Percentiles rank a stretch among this genome's conserved stretches.
These are phyloP conservation scores for Lactarius pseudohatsudake DNA, from an alignment of 768 basidiomycete species.

Conservation along the genomic window DNA sequence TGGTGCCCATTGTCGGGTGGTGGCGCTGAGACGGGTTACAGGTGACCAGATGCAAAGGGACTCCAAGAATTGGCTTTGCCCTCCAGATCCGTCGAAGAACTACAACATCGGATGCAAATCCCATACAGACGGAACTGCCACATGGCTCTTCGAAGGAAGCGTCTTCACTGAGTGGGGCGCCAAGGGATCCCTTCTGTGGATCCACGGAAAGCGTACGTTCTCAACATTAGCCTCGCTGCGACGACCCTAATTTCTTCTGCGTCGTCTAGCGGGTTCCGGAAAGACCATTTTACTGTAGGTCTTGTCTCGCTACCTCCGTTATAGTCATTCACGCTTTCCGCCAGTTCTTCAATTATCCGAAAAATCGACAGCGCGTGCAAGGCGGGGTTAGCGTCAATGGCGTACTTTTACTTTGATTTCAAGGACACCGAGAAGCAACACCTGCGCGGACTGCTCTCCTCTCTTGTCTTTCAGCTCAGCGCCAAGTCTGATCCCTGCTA, in stretches of 20 bases:
- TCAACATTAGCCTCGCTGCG: not conserved
- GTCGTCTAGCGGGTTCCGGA: constrained; percentile 3
- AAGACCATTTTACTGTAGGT: constrained; percentile 14
- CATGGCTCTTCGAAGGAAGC: constrained; percentile 1
- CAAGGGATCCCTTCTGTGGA: constrained; percentile 1
- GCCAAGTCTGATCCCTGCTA: not conserved
- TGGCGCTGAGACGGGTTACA: not conserved
- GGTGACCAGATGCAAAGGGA: not conserved
- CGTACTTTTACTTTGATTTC: constrained; percentile 16
- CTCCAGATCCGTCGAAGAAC: constrained; percentile 14
- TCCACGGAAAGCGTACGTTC: constrained; percentile 15
- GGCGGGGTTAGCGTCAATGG: constrained; percentile 1
- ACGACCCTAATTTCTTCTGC: not conserved
- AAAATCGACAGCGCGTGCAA: not conserved
- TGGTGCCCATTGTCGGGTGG: no score
- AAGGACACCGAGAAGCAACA: constrained; percentile 4
- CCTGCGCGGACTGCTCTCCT: constrained; percentile 1
- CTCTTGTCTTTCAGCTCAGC: constrained; percentile 4
- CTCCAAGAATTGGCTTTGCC: constrained; percentile 2
- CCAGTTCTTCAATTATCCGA: constrained; percentile 4
- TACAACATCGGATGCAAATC: not conserved
- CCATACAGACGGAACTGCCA: not conserved
- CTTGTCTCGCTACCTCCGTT: not conserved
- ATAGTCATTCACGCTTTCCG: not conserved
- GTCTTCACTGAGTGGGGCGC: not conserved